A percentile compares a stretch with the other conserved stretches of the same genome.
phyloP scores from a whole-genome alignment of 768 basidiomycete species.

The Panaeolus cyanescens region DNA sequence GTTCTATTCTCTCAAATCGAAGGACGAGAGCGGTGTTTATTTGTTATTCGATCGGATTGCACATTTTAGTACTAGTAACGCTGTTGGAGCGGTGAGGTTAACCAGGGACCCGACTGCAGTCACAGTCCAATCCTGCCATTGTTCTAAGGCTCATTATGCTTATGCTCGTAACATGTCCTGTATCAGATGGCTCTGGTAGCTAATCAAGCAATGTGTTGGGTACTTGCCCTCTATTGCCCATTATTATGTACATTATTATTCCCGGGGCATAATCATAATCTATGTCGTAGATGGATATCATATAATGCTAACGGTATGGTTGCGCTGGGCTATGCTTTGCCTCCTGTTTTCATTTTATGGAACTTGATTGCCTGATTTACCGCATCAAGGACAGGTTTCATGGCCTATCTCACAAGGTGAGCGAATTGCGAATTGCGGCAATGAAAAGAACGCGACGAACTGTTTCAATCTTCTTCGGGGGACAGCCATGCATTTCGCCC shows the following conservation, averaged over 20 bases:
- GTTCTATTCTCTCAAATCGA: conserved; percentile 85
- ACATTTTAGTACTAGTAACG: conserved; percentile 80
- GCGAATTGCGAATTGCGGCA: not conserved
- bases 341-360: conserved; percentile 45
- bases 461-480: conserved; percentile 59
- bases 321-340: conserved; percentile 9
- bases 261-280: not conserved
- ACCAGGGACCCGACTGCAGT: conserved; percentile 49
- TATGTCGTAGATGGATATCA: conserved; percentile 1
- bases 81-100: conserved; percentile 71
- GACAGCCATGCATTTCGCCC: conserved; percentile 63
- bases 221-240: not conserved
- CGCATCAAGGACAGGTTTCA: conserved; percentile 74
- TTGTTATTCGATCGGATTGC: conserved; percentile 79
- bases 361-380: conserved; percentile 73
- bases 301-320: not conserved
- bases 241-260: conserved; percentile 3
- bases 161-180: conserved; percentile 9
- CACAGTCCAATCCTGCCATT: conserved; percentile 50
- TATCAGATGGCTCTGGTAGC: not conserved
- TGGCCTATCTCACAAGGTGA: conserved; percentile 48
- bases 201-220: not conserved
- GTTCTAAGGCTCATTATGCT: not conserved
- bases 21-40: conserved; percentile 90
- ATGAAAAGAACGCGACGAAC: conserved; percentile 41